Conservation (phyloP, 2,329 filamentous ascomycete genomes). For the Cryphonectria japonica region DNA sequence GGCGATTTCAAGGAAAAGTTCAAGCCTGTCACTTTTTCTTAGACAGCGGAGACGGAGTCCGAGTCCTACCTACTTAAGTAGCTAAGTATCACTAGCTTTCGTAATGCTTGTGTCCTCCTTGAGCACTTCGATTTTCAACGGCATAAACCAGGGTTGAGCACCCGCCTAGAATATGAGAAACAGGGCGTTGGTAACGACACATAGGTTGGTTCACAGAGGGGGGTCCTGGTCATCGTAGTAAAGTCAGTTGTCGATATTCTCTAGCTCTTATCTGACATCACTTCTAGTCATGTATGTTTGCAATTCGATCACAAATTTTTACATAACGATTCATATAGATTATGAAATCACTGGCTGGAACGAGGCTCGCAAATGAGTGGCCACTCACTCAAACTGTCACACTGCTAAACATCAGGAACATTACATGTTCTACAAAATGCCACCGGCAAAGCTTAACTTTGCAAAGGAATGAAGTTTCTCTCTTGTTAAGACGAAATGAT, state of each 20-base stretch:
- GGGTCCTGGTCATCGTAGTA: slow-evolving; percentile 55
- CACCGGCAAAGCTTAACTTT: slow-evolving; percentile 43
- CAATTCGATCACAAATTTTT: slow-evolving; percentile 57
- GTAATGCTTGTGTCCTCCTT: slow-evolving; percentile 56
- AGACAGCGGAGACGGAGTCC: slow-evolving; percentile 60
- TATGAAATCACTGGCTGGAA: slow-evolving; percentile 49
- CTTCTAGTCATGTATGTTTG: slow-evolving; percentile 57
- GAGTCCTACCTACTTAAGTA: too few relatives aligned
- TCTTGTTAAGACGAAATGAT: slow-evolving; percentile 44
- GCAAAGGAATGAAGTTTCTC: too few relatives aligned
- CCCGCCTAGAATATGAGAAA: slow-evolving; percentile 62
- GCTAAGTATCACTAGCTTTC: slow-evolving; percentile 48
- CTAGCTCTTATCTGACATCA: slow-evolving; percentile 56
- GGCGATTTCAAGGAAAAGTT: slow-evolving; percentile 61
- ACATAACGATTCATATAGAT: slow-evolving; percentile 54
- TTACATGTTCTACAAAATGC: slow-evolving; percentile 60
- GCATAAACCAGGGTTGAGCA: slow-evolving; percentile 60
- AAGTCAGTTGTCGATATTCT: slow-evolving; percentile 54
- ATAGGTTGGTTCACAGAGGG: slow-evolving; percentile 63
- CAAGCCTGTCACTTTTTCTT: slow-evolving; percentile 59
- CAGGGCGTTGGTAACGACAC: slow-evolving; percentile 61
- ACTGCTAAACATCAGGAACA: slow-evolving; percentile 53
- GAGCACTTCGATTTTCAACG: slow-evolving; percentile 59
- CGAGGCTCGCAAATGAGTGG: slow-evolving; percentile 60
- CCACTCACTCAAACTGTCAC: slow-evolving; percentile 65